Evolutionary conservation across 257 asterid genomes (phyloP).

Genomic region (Solanum chmielewskii): DNA sequence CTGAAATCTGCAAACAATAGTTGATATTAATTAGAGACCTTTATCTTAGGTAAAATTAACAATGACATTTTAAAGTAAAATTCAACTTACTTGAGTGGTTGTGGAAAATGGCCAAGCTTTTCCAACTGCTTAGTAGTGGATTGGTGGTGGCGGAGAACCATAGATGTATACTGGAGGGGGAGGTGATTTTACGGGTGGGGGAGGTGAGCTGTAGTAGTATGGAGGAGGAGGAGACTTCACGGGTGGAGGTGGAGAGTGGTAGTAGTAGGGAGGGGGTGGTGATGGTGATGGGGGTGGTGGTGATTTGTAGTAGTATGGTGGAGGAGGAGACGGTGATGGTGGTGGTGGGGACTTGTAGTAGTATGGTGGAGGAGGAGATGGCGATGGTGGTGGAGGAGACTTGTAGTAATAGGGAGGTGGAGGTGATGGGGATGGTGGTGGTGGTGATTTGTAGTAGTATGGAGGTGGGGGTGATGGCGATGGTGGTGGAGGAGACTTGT

Average conservation of each 20-base stretch:
- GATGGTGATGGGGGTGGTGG: constrained; percentile 21
- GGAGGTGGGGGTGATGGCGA: background rate
- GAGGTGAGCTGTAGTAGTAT: constrained; percentile 27
- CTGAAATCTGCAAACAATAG: constrained; percentile 13
- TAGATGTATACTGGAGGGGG: constrained; percentile 30
- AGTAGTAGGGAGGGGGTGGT: constrained; percentile 7
- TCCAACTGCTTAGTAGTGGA: constrained; percentile 13
- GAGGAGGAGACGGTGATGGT: background rate
- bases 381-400: constrained; percentile 13
- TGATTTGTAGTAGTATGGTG: constrained; percentile 7
- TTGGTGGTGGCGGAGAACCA: constrained; percentile 43
- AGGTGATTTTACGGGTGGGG: constrained; percentile 39
- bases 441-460: constrained; percentile 6
- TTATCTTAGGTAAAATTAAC: background rate
- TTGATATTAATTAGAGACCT: background rate
- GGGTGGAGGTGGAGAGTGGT: constrained; percentile 22
- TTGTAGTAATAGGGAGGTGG: constrained; percentile 2
- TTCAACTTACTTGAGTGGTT: constrained; percentile 25
- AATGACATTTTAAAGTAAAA: background rate
- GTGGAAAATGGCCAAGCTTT: background rate
- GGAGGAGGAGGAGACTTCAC: constrained; percentile 1
- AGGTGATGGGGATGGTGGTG: constrained; percentile 5
- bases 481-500: constrained; percentile 19
- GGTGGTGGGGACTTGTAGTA: constrained; percentile 16
- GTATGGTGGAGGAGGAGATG: constrained; percentile 2